Base-by-base conservation (phyloP, 2,329 filamentous ascomycete genomes). In the Cladosporium sp. region DNA sequence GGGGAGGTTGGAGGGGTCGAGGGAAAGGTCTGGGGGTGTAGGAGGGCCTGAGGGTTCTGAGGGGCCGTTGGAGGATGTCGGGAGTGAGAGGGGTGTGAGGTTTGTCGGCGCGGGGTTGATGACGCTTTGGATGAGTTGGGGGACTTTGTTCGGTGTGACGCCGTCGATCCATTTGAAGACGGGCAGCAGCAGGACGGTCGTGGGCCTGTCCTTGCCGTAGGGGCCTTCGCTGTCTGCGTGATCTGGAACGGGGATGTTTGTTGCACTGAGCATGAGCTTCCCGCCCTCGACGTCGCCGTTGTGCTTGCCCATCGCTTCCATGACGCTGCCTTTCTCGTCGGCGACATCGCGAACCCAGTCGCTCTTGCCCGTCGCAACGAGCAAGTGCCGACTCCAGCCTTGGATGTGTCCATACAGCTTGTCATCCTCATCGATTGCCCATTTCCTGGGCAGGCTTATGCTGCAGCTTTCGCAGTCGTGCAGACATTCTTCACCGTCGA, bases 301-400 rank as follows among this genome's bases (percentile, higher is more conserved):
- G 49, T 63, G 59, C 59, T 73, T 72, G 55, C 72, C 73, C 10
- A 77, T 71, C 1, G 75, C 75, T 64, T 77, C 73, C 77, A 81
- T 81, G 49, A 82, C 69, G 53, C 75, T 80, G 43, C 76, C 79
- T 60, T 87, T 85, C 75, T 97, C 93, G 66, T 97, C 87, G 53
- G 81, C 83, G 43, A 95, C 88, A 73, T 95, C 86, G 55, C 88
- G 75, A 65, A 92, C 86, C 93, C 93, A 98, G 71, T 98, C 93
- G 22, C 85, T 80, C 80, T 96, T 95, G 56, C 90, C 89, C n/a
- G 93, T 98, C 19, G 89, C 93, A 13, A 97, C 89, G 32, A 98
- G 75, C 56, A 95, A 68, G 71, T 98, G 93, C 16, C 90, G 93
- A 64, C 82, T 85, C 87, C 89, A 97, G 34, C 84, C 89, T 65